Evolutionary conservation across 139 green algal species (phyloP), one percentile per base, ranked within the genome.

Genomic region (Medakamo hakoo): DNA sequence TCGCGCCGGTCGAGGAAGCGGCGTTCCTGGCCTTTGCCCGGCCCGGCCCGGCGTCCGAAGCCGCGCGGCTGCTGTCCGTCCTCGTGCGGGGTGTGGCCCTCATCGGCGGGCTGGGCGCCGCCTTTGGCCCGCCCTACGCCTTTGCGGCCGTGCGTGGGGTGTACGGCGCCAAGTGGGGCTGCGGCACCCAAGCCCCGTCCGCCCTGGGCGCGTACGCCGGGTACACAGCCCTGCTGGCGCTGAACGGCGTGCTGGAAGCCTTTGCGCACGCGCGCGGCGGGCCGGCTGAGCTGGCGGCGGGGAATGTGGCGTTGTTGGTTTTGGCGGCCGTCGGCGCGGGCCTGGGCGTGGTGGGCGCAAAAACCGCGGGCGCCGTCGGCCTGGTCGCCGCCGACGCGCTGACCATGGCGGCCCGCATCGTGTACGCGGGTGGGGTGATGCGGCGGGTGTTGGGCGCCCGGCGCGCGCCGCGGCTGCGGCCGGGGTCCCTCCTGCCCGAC

Each of bases 1-100:
- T 95, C 60, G 77, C 88, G 60, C 88, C 88, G 1, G 62, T 93
- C 21, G 88, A 96, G 66, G 86, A 96, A 65, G 83, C 83, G 18
- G 85, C 84, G 19, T 96, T 96, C 49, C 63, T 79, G 25, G 70
- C 86, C 0, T 96, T 96, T 52, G 40, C 40, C 40, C 67, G 81
- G 71, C 63, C 75, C 73, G 48, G 79, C 66, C n/a, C 67, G 22
- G 9, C 57, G 9, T n/a, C 40, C 29, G 25, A 57, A 60, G 67
- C 24, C 22, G 57, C 18, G 20, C 22, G 31, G 31, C 63, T 57
- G 58, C 58, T 62, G 58, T 5, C 22, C 25, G 23, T 32, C 4
- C 58, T 91, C 58, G 63, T 84, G 19, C 77, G 80, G 30, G 66
- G 31, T 3, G 76, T 86, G 25, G 65, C 61, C 0, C 55, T 88